A percentile compares a stretch with the other conserved stretches of the same genome.
These are phyloP conservation scores for Vicia sativa DNA, from an alignment of 306 rosid genomes.

Conservation along the genomic window DNA sequence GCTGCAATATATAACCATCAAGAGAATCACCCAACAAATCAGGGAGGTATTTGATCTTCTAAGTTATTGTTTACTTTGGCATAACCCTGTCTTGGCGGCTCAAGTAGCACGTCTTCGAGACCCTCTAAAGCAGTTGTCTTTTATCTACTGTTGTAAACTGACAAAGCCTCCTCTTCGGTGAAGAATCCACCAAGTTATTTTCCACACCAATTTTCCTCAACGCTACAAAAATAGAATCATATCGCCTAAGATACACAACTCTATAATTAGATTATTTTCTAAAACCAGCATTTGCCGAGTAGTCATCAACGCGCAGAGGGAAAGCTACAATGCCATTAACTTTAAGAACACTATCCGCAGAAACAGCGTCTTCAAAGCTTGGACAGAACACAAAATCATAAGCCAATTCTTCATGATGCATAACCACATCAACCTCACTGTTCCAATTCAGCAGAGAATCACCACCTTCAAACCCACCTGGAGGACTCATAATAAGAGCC, in stretches of 20 bases:
- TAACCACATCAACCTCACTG: constrained; percentile 41
- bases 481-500: constrained; percentile 54
- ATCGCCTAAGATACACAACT: constrained; percentile 53
- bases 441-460: constrained; percentile 32
- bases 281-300: constrained; percentile 45
- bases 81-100: constrained; percentile 48
- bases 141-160: constrained; percentile 36
- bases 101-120: constrained; percentile 61
- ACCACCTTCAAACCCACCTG: constrained; percentile 29
- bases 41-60: constrained; percentile 59
- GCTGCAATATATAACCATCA: constrained; percentile 44
- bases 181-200: constrained; percentile 29
- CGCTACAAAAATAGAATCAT: constrained; percentile 55
- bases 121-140: constrained; percentile 41
- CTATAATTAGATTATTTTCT: constrained; percentile 49
- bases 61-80: constrained; percentile 27
- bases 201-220: constrained; percentile 49
- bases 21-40: constrained; percentile 59
- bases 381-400: constrained; percentile 60
- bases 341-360: constrained; percentile 58
- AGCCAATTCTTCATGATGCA: constrained; percentile 43
- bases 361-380: constrained; percentile 48
- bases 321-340: constrained; percentile 66
- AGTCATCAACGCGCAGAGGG: constrained; percentile 46
- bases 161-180: constrained; percentile 48